phyloP scores from a whole-genome alignment of 805 yeast genomes.

The Ogataea nitratoaversa region DNA sequence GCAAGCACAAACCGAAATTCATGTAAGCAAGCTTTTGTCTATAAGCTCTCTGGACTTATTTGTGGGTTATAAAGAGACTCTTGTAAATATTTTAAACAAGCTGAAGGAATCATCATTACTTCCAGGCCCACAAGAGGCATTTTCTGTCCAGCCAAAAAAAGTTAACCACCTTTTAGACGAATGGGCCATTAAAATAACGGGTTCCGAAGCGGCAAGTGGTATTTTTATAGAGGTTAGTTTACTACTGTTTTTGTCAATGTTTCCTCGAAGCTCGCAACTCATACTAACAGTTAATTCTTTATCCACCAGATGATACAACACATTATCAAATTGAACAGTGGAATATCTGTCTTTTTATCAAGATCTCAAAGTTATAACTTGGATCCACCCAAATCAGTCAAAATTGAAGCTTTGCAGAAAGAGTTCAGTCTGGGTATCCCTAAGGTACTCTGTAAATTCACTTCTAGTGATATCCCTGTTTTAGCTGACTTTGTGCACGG shows the following conservation, averaged over 20 bases:
- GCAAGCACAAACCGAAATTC: too few relatives aligned
- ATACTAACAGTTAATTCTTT: too few relatives aligned
- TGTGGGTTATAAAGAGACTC: too few relatives aligned
- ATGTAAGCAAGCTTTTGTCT: too few relatives aligned
- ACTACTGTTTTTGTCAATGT: too few relatives aligned
- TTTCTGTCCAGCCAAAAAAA: conserved; percentile 1
- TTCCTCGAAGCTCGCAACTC: too few relatives aligned
- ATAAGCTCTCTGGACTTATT: too few relatives aligned
- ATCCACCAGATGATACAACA: not conserved
- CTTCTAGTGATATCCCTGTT: not conserved
- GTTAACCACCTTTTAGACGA: conserved; percentile 6
- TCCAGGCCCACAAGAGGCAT: not conserved
- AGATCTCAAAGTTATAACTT: conserved; percentile 4
- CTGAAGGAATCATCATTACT: too few relatives aligned
- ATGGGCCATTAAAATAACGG: conserved; percentile 4
- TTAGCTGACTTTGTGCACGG: not conserved
- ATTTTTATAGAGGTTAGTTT: not conserved
- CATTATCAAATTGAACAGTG: not conserved
- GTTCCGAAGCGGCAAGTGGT: not conserved
- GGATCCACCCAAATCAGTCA: not conserved
- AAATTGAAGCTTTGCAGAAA: not conserved
- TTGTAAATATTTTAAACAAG: too few relatives aligned
- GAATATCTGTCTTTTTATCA: conserved; percentile 3
- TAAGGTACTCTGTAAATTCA: not conserved
- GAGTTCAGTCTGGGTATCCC: not conserved